phyloP scores from a whole-genome alignment of 129 eudicot species.

The Pittosporum tobira region DNA sequence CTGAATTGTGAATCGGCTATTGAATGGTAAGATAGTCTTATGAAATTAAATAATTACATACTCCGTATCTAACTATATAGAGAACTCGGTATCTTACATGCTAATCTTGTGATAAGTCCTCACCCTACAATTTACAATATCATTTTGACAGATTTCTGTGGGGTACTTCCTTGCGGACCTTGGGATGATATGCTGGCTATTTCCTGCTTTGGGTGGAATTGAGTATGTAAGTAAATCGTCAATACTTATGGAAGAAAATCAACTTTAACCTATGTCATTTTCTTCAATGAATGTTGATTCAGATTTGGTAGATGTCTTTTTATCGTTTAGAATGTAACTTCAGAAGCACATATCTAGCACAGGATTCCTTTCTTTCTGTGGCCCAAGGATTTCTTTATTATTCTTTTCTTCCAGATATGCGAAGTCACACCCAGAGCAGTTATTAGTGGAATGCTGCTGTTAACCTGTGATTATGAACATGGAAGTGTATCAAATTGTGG shows the following conservation, averaged over 20 bases:
- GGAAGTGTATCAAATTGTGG: background rate
- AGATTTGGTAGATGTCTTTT: background rate
- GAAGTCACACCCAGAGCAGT: background rate
- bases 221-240: slow-evolving; percentile 73
- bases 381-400: background rate
- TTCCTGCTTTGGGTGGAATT: slow-evolving; percentile 91
- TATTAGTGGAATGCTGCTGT: background rate
- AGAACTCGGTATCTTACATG: too few species aligned
- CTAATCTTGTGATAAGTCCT: slow-evolving; percentile 1
- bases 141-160: slow-evolving; percentile 69
- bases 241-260: background rate
- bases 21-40: too few species aligned
- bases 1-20: too few species aligned
- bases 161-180: slow-evolving; percentile 91
- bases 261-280: slow-evolving; percentile 4
- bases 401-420: background rate
- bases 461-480: background rate
- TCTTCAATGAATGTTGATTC: background rate
- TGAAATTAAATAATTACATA: too few species aligned
- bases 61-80: too few species aligned
- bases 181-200: slow-evolving; percentile 80
- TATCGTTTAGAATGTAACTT: background rate
- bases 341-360: background rate
- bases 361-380: background rate
- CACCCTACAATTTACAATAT: slow-evolving; percentile 12